Evolutionary conservation across 352 stramenopile genomes (phyloP), one percentile per base, ranked within the genome.

Genomic region (Globisporangium emineosum): DNA sequence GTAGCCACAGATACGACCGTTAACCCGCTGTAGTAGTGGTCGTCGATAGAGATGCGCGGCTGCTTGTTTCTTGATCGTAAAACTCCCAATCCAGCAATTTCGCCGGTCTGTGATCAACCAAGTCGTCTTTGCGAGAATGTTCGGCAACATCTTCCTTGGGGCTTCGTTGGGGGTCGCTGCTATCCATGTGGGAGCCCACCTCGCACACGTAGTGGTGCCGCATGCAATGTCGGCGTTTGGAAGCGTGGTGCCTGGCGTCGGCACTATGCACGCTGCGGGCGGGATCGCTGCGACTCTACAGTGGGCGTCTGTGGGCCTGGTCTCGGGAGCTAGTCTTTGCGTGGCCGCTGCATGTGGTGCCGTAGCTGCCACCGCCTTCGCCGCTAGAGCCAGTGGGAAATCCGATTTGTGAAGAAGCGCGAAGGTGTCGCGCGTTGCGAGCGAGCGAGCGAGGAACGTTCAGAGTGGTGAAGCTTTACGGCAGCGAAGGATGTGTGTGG

Each of bases 221-320:
- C 47, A 27, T 30, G 40, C 30, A 13, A 65, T 51, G 60, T 60
- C 25, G 32, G 27, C 35, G 23, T 61, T 52, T 42, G 37, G 37
- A 7, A 52, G 23, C 10, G 37, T 61, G 21, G 37, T 61, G 23
- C n/a, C 27, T 6, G 55, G 25, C 13, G 37, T 53, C 17, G 35
- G 37, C 5, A 42, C 37, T 4, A 23, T 61, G 7, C 55, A 52
- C 25, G 2, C 35, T 21, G 13, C 35, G 2, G n/a, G 35, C 6
- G 55, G 55, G 10, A 0, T 29, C 0, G 3, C 25, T 5, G 25
- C 25, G 25, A 53, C 23, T 10, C 21, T 61, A 0, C 55, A 52
- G 25, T 29, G 37, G 25, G 17, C 25, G 7, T 21, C 35, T 43
- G 37, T n/a, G 37, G n/a, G n/a, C 4, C 37, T 43, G 37, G 37